These are phyloP conservation scores for Ceratocystis papillata DNA, from an alignment of 2,329 filamentous ascomycete genomes.

Conservation along the genomic window DNA sequence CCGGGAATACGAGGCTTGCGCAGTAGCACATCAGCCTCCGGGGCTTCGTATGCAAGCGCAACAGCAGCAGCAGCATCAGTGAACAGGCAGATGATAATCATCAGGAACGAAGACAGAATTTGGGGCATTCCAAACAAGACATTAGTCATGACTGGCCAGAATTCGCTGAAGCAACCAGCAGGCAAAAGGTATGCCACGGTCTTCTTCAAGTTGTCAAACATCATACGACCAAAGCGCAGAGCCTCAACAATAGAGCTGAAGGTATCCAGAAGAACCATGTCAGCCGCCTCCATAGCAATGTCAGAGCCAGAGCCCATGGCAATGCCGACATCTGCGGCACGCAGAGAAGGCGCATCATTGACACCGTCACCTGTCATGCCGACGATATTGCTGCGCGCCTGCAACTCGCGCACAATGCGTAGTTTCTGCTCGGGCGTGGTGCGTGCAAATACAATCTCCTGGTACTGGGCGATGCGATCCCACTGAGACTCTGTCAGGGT, in stretches of 20 bases:
- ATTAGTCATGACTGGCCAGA: conserved; percentile 97
- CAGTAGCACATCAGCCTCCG: conserved; percentile 63
- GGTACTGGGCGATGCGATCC: conserved; percentile 52
- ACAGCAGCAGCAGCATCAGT: conserved; percentile 68
- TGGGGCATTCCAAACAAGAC: conserved; percentile 97
- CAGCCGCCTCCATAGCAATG: conserved; percentile 88
- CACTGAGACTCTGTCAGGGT: conserved; percentile 57
- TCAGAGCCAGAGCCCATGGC: conserved; percentile 98
- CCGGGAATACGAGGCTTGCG: conserved; percentile 57
- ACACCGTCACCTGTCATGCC: conserved; percentile 99
- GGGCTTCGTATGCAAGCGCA: conserved; percentile 63
- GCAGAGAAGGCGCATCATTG: conserved; percentile 92
- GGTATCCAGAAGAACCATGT: conserved; percentile 97
- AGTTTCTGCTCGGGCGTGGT: conserved; percentile 95
- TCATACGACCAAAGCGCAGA: conserved; percentile 91
- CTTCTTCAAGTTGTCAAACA: conserved; percentile 99
- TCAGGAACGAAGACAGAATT: conserved; percentile 89
- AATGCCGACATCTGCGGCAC: conserved; percentile 97
- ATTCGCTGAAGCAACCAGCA: conserved; percentile 88
- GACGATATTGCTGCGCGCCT: conserved; percentile 84
- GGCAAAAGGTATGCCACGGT: conserved; percentile 99
- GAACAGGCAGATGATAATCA: conserved; percentile 97
- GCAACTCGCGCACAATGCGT: conserved; percentile 88
- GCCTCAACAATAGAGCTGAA: conserved; percentile 98
- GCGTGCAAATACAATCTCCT: conserved; percentile 81